Conservation (phyloP, 306 rosid species). For the Malus sieversii region DNA sequence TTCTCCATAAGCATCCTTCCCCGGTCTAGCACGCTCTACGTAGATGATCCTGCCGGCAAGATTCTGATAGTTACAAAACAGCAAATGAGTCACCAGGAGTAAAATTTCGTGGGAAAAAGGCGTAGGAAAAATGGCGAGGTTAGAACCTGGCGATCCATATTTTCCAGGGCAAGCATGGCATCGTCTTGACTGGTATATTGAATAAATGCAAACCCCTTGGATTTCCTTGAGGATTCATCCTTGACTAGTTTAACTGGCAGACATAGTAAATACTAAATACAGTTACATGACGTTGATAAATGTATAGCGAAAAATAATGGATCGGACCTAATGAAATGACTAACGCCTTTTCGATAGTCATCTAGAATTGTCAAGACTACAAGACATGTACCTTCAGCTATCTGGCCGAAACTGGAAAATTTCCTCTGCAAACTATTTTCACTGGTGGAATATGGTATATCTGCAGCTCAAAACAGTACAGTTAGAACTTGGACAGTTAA, state of each 20-base stretch:
- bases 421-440: constrained; percentile 55
- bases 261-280: constrained; percentile 2
- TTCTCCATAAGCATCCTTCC: constrained; percentile 34
- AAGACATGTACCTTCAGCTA: constrained; percentile 64
- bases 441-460: constrained; percentile 65
- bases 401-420: constrained; percentile 73
- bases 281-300: not conserved
- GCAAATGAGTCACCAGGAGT: constrained; percentile 4
- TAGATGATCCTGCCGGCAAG: constrained; percentile 55
- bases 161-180: constrained; percentile 81
- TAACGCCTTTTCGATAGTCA: not conserved
- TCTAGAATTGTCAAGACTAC: not conserved
- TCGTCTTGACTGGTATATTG: constrained; percentile 70
- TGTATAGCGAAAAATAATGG: not conserved
- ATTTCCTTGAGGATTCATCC: constrained; percentile 42
- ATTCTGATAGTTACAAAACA: constrained; percentile 26
- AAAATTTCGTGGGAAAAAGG: not conserved
- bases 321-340: not conserved
- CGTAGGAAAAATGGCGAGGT: not conserved
- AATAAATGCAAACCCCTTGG: constrained; percentile 83
- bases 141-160: constrained; percentile 79
- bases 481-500: constrained; percentile 3
- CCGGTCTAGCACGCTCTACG: constrained; percentile 65
- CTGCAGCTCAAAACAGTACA: constrained; percentile 35
- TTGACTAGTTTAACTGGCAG: constrained; percentile 55